Evolutionary conservation across 1,139 yeast genomes (phyloP).

Genomic region (Sugiyamaella paludigena): DNA sequence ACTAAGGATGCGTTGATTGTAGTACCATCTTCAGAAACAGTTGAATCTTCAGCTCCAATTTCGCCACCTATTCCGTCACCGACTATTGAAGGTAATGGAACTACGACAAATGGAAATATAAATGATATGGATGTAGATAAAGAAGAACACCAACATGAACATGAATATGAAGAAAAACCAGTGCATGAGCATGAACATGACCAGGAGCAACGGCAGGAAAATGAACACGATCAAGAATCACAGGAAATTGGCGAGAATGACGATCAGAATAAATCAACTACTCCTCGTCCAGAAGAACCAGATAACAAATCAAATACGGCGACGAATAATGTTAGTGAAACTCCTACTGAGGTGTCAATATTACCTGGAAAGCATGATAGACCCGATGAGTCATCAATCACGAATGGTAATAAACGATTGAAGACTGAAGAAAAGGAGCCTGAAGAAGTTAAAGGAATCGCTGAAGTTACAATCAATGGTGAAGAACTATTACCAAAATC

Average conservation of each 20-base stretch:
- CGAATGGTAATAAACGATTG: slow-evolving; percentile 8
- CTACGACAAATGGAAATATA: neutral
- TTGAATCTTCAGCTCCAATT: slow-evolving; percentile 20
- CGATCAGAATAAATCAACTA: neutral
- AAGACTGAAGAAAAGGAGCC: slow-evolving; percentile 4
- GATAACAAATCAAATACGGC: neutral
- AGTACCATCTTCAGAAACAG: slow-evolving; percentile 8
- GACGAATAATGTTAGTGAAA: neutral
- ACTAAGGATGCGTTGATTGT: slow-evolving; percentile 1
- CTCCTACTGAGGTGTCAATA: neutral
- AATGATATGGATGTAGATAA: slow-evolving; percentile 2
- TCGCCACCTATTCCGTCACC: slow-evolving; percentile 27
- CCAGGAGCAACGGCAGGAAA: neutral
- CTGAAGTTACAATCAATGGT: neutral
- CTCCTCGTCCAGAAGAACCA: neutral
- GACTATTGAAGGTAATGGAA: slow-evolving; percentile 6
- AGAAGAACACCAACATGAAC: neutral
- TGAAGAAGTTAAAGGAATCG: neutral
- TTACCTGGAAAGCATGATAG: slow-evolving; percentile 6
- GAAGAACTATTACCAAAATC: neutral
- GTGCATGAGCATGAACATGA: neutral
- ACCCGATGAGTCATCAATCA: slow-evolving; percentile 1
- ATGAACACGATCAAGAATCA: neutral
- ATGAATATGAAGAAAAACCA: neutral
- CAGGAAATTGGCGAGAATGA: neutral